Conservation (phyloP, 805 yeast species). For the Spathaspora arborariae region DNA sequence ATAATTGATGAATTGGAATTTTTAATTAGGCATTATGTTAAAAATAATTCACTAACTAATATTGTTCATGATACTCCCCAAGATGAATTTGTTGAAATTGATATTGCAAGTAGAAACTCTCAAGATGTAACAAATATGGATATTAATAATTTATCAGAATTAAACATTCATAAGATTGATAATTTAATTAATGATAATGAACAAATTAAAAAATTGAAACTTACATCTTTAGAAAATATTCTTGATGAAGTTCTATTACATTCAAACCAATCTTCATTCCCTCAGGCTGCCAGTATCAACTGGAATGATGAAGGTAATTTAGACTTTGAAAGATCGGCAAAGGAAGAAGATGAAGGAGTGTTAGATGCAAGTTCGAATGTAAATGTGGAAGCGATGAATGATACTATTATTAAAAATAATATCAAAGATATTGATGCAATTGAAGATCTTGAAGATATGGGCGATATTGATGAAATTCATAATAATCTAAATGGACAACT, state of each 20-base stretch:
- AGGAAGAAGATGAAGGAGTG: neutral
- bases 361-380: neutral
- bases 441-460: neutral
- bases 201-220: conserved; percentile 4
- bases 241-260: conserved; percentile 4
- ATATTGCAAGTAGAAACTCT: conserved; percentile 11
- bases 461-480: neutral
- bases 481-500: neutral
- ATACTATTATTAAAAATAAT: neutral
- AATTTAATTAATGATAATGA: conserved; percentile 28
- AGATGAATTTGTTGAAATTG: conserved; percentile 13
- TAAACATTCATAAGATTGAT: conserved; percentile 36
- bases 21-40: conserved; percentile 44
- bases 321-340: conserved; percentile 27
- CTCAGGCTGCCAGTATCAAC: conserved; percentile 36
- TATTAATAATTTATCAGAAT: conserved; percentile 36
- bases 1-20: conserved; percentile 66
- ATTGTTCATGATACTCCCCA: conserved; percentile 16
- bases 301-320: conserved; percentile 39
- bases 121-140: conserved; percentile 12
- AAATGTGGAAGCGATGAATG: conserved; percentile 1
- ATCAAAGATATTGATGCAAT: neutral
- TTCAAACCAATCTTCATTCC: conserved; percentile 28
- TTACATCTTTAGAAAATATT: conserved; percentile 10
- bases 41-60: conserved; percentile 15